Base-by-base conservation (phyloP, 2,329 filamentous ascomycete species). In the Fusarium compactum region DNA sequence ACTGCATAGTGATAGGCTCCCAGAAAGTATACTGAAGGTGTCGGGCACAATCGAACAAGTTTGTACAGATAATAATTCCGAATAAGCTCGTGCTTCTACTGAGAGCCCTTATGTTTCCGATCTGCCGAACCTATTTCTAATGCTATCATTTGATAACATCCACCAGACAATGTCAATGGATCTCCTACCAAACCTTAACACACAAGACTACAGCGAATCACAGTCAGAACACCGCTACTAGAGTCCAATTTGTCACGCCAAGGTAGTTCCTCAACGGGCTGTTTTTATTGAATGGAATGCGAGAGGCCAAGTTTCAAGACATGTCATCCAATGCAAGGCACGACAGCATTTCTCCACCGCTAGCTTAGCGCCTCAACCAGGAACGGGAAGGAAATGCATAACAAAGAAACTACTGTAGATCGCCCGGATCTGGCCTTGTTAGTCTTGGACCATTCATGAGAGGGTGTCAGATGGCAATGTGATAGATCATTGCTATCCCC, bases 221-320 rank as follows among this genome's bases (percentile, higher is more conserved):
- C 16, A 20, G 10, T 16, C 8, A 32, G 15, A 24, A 14, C 16
- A 16, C 12, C 4, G 18, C 14, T 34, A 15, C 9, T 15, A 22
- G 34, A 34, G 25, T 11, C 12, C 44, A 29, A 27, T 34, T 27
- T 24, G 20, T 15, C 38, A 50, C 38, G 9, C 18, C 10, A 59
- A 51, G 9, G 27, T 43, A 15, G 6, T 29, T 27, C 43, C 18
- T 34, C 20, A 65, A 53, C 44, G 40, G 61, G 34, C 12, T 24
- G 43, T 48, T n/a, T n/a, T 24, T 9, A 27, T 48, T 46, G 43
- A 24, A 45, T 61, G 62, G 62, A 65, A 65, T 65, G 62, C 15
- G 51, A 27, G 54, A 41, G 41, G 30, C 43, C 27, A 25, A n/a
- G 20, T 15, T 27, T 30, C 43, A 25, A 44, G 44, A 48, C n/a